Evolutionary conservation across 2,329 filamentous ascomycete species (phyloP).

Genomic region (Aspergillus flavus): DNA sequence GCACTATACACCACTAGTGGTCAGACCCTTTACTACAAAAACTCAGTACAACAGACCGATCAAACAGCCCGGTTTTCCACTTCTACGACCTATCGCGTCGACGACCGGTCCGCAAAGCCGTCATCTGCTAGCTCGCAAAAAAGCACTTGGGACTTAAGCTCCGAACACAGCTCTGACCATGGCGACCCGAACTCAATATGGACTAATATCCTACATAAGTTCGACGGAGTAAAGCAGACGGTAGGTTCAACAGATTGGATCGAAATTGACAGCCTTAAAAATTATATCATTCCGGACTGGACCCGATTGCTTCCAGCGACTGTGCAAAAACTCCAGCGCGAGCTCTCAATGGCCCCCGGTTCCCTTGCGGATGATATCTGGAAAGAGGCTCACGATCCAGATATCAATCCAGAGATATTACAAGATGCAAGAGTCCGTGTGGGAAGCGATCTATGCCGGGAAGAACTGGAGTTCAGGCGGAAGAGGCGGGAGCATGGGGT

Average conservation of each 20-base stretch:
- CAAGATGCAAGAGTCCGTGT: conserved; percentile 82
- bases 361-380: conserved; percentile 92
- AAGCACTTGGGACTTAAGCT: conserved; percentile 10
- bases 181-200: conserved; percentile 44
- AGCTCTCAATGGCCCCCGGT: conserved; percentile 83
- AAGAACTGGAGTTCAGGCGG: conserved; percentile 75
- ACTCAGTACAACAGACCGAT: conserved; percentile 18
- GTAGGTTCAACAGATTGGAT: conserved; percentile 47
- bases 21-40: conserved; percentile 28
- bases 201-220: conserved; percentile 54
- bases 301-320: conserved; percentile 73
- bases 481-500: conserved; percentile 70
- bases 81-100: conserved; percentile 13
- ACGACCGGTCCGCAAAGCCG: conserved; percentile 17
- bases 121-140: background rate
- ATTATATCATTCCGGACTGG: conserved; percentile 80
- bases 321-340: conserved; percentile 79
- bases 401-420: conserved; percentile 82
- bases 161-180: conserved; percentile 15
- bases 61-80: conserved; percentile 30
- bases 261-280: conserved; percentile 61
- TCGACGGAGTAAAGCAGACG: conserved; percentile 43
- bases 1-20: conserved; percentile 30
- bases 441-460: conserved; percentile 76
- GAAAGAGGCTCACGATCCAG: conserved; percentile 82